Conservation (phyloP, 176 grass and related monocot genomes). For the Rhynchospora tenuis region DNA sequence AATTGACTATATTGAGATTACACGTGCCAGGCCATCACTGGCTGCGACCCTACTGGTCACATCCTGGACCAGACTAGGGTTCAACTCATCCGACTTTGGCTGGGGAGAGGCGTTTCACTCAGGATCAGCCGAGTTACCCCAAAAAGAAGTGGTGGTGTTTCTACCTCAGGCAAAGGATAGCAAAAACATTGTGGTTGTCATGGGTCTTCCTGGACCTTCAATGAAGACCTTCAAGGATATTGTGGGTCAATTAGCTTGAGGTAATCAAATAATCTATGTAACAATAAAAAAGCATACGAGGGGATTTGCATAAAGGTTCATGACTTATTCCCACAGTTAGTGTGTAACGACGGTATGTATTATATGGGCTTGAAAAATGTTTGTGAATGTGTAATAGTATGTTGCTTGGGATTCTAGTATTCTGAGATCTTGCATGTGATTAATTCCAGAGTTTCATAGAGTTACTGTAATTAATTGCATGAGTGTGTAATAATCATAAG, state of each 20-base stretch:
- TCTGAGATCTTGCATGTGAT: too few relatives aligned
- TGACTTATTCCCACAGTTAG: not conserved
- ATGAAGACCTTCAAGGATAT: constrained; percentile 42
- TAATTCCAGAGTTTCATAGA: too few relatives aligned
- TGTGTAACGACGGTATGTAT: not conserved
- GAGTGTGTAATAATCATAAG: too few relatives aligned
- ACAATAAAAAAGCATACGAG: not conserved
- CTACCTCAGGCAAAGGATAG: constrained; percentile 17
- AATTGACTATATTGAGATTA: constrained; percentile 41
- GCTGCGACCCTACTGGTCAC: constrained; percentile 42
- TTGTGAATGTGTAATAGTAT: constrained; percentile 1
- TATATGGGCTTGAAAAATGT: not conserved
- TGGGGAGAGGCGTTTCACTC: constrained; percentile 34
- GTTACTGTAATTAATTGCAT: too few relatives aligned
- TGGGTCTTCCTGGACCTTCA: constrained; percentile 38
- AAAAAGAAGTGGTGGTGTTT: constrained; percentile 37
- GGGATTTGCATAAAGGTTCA: not conserved
- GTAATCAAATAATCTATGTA: not conserved
- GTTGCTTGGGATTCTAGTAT: too few relatives aligned
- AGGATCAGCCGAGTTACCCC: constrained; percentile 39
- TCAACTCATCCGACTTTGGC: constrained; percentile 35
- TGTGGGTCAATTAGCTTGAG: constrained; percentile 16
- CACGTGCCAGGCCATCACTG: constrained; percentile 23
- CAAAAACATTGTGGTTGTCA: constrained; percentile 24
- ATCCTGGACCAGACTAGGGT: constrained; percentile 34